phyloP scores from a whole-genome alignment of 257 asterid species.

The Plectranthus barbatus region DNA sequence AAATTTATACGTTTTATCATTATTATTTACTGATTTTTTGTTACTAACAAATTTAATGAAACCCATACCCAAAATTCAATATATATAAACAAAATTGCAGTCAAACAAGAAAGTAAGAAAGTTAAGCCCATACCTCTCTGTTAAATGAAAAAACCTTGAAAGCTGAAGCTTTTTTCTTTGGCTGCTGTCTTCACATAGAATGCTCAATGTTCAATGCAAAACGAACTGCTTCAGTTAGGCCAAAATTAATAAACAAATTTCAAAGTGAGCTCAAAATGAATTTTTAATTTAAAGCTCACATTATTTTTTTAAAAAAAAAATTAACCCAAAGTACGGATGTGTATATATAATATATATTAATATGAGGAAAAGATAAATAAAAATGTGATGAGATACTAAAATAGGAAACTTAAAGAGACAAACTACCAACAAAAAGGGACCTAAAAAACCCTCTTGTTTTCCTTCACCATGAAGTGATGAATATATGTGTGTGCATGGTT shows the following conservation, averaged over 20 bases:
- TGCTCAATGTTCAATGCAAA: background rate
- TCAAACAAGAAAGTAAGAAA: conserved; percentile 23
- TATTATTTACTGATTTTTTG: too few relatives aligned
- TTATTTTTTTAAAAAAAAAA: background rate
- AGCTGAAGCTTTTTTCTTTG: conserved; percentile 11
- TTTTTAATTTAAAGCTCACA: conserved; percentile 4
- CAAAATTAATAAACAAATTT: background rate
- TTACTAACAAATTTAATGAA: too few relatives aligned
- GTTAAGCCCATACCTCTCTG: conserved; percentile 40
- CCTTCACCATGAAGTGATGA: conserved; percentile 34
- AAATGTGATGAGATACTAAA: background rate
- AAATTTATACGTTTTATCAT: too few relatives aligned
- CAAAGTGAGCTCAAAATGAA: background rate
- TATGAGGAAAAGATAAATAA: background rate
- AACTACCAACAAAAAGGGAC: conserved; percentile 12
- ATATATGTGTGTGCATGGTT: conserved; percentile 11
- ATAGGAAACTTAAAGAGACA: conserved; percentile 9
- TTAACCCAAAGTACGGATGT: background rate
- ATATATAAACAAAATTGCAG: conserved; percentile 3
- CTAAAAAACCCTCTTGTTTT: conserved; percentile 3
- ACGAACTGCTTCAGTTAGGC: background rate
- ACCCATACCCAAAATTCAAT: too few relatives aligned
- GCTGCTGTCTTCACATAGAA: conserved; percentile 1
- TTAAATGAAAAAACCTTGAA: background rate
- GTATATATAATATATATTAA: background rate